Evolutionary conservation across 345 rosid genomes (phyloP).

Genomic region (Litchi chinensis): DNA sequence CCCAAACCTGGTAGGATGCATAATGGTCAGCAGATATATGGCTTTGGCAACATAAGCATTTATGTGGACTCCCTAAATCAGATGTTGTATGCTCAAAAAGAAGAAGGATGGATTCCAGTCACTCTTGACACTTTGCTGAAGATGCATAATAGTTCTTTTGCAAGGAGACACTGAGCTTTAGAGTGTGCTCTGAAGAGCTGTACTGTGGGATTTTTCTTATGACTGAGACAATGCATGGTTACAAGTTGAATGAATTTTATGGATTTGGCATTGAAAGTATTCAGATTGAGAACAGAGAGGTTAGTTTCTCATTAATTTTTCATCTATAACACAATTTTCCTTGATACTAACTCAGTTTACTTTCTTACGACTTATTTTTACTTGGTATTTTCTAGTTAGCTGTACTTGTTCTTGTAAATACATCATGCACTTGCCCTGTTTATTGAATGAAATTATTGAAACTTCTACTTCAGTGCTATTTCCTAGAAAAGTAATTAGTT

Average conservation of each 20-base stretch:
- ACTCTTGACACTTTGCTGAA: slow-evolving; percentile 72
- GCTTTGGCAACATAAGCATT: slow-evolving; percentile 81
- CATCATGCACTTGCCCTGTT: neutral
- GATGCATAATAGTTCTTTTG: slow-evolving; percentile 64
- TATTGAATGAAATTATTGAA: neutral
- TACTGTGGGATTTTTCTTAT: neutral
- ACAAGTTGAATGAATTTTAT: neutral
- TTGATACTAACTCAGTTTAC: neutral
- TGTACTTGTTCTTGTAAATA: slow-evolving; percentile 6
- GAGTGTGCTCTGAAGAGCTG: neutral
- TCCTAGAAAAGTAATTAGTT: neutral
- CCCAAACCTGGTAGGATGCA: slow-evolving; percentile 81
- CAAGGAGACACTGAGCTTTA: slow-evolving; percentile 47
- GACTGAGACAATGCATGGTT: neutral
- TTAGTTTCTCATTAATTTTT: neutral
- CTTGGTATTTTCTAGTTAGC: neutral
- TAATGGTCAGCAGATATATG: slow-evolving; percentile 83
- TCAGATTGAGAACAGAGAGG: neutral
- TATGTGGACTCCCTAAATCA: slow-evolving; percentile 69
- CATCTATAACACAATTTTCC: neutral
- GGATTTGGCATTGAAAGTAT: neutral
- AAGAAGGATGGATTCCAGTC: slow-evolving; percentile 65
- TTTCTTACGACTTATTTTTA: neutral
- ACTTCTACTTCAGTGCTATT: neutral
- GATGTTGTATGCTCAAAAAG: slow-evolving; percentile 70